These are phyloP conservation scores for Venturia asperata DNA, from an alignment of 2,329 filamentous ascomycete genomes.

Conservation along the genomic window DNA sequence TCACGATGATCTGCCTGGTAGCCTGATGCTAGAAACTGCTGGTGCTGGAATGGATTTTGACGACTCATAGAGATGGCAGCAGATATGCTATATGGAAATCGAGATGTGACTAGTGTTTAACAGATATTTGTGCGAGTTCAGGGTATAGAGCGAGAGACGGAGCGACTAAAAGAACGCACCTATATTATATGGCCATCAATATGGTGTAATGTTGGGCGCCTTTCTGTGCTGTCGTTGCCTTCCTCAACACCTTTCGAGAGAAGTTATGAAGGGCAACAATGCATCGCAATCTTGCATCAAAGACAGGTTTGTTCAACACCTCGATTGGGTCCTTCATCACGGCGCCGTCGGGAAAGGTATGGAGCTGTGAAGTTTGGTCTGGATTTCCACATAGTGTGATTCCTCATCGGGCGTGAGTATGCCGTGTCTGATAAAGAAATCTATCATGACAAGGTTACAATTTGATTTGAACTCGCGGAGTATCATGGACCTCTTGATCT, in stretches of 20 bases:
- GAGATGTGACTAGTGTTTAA: neutral
- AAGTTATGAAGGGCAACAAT: neutral
- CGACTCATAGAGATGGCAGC: neutral
- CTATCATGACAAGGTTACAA: constrained; percentile 29
- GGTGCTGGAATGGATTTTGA: neutral
- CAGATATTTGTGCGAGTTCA: neutral
- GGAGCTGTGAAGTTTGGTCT: constrained; percentile 27
- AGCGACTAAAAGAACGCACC: neutral
- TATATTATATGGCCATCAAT: neutral
- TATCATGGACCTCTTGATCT: constrained; percentile 26
- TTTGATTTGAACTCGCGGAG: constrained; percentile 29
- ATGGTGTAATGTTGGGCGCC: neutral
- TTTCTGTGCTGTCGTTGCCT: neutral
- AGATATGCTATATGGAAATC: neutral
- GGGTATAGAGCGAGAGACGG: neutral
- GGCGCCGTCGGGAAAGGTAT: constrained; percentile 21
- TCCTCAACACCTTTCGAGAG: neutral
- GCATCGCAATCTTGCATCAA: neutral
- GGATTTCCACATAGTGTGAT: constrained; percentile 28
- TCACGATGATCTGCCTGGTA: neutral
- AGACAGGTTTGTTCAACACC: neutral
- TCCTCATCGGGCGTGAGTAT: constrained; percentile 29
- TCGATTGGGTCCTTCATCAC: neutral
- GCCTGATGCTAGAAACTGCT: neutral
- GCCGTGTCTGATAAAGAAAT: constrained; percentile 31